Evolutionary conservation across 192 early-diverging fungal species (phyloP).

Genomic region (Umbelopsis sp.): DNA sequence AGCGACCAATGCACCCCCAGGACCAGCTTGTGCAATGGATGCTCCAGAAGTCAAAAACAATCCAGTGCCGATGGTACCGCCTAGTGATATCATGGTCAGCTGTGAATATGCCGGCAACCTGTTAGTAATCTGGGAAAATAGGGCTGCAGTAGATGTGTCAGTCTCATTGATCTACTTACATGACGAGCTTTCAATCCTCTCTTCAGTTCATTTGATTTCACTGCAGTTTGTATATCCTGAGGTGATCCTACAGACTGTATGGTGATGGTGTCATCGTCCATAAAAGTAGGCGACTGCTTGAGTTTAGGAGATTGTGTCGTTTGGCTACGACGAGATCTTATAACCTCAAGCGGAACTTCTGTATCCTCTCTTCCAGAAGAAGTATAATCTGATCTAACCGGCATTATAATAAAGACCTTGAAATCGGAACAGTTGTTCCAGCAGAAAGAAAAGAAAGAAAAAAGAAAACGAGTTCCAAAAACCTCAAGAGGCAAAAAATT

Average conservation of each 20-base stretch:
- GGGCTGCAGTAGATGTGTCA: slow-evolving; percentile 23
- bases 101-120: background rate
- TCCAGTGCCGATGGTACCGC: slow-evolving; percentile 80
- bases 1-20: slow-evolving; percentile 76
- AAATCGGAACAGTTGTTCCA: background rate
- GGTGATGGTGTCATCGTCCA: background rate
- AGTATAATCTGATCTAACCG: background rate
- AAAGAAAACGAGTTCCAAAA: background rate
- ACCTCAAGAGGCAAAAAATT: background rate
- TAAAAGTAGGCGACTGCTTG: background rate
- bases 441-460: background rate
- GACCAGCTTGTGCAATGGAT: slow-evolving; percentile 76
- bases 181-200: slow-evolving; percentile 72
- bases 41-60: slow-evolving; percentile 81
- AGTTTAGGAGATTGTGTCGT: background rate
- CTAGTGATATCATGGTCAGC: slow-evolving; percentile 64
- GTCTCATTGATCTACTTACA: slow-evolving; percentile 38
- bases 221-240: background rate
- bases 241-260: background rate
- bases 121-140: background rate
- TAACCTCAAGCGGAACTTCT: background rate
- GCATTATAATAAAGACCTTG: background rate
- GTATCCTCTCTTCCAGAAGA: background rate
- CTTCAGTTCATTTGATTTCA: slow-evolving; percentile 41
- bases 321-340: background rate